phyloP scores from a whole-genome alignment of 1,284 basidiomycete genomes.

The Cystobasidium slooffiae region DNA sequence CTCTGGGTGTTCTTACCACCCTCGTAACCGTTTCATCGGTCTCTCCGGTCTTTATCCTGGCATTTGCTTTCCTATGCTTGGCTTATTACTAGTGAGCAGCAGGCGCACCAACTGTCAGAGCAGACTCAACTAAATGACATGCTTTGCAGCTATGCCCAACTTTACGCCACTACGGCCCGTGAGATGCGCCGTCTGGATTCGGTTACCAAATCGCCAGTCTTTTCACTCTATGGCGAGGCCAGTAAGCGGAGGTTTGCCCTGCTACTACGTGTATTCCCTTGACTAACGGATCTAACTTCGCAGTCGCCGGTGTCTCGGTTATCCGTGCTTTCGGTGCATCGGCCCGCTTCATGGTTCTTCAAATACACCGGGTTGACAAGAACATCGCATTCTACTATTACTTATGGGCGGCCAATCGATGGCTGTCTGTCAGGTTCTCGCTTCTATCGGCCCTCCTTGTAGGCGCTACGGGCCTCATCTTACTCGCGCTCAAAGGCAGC shows the following conservation, averaged over 20 bases:
- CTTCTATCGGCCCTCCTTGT: constrained; percentile 50
- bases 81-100: constrained; percentile 46
- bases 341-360: constrained; percentile 50
- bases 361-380: constrained; percentile 43
- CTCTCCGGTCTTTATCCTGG: constrained; percentile 51
- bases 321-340: constrained; percentile 81
- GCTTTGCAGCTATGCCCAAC: constrained; percentile 42
- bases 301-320: constrained; percentile 68
- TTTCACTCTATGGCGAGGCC: constrained; percentile 68
- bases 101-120: not conserved
- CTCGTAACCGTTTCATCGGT: constrained; percentile 70
- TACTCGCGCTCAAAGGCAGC: constrained; percentile 61
- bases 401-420: constrained; percentile 59
- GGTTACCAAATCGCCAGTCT: constrained; percentile 85
- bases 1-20: constrained; percentile 63
- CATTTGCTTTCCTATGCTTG: constrained; percentile 49
- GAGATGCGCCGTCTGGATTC: constrained; percentile 64
- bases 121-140: not conserved
- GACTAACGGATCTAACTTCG: constrained; percentile 13
- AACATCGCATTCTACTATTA: constrained; percentile 47
- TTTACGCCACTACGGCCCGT: constrained; percentile 48
- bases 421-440: constrained; percentile 54
- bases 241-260: not conserved
- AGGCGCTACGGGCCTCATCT: constrained; percentile 56
- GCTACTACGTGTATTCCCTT: not conserved